A percentile compares a stretch with the other conserved stretches of the same genome.
Conservation (phyloP, 164 flowering plant genomes). For the Kingdonia uniflora region DNA sequence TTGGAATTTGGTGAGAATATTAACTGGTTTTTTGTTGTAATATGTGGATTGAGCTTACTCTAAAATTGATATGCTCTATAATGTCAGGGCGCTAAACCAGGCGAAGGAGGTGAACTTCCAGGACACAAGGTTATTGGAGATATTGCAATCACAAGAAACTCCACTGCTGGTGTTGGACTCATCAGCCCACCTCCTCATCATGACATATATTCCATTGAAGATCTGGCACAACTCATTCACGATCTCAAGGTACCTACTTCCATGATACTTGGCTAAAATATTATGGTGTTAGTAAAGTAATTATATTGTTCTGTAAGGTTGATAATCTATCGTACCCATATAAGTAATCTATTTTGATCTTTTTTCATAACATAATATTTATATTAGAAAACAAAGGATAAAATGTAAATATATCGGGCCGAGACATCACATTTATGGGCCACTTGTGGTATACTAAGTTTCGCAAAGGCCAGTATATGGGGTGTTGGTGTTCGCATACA, state of each 20-base stretch:
- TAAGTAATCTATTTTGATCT: too few species aligned
- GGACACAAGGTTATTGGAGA: slow-evolving; percentile 99
- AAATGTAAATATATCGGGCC: too few species aligned
- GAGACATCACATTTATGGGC: too few species aligned
- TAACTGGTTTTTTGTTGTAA: slow-evolving; percentile 13
- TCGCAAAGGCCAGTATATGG: too few species aligned
- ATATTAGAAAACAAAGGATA: too few species aligned
- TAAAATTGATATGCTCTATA: slow-evolving; percentile 11
- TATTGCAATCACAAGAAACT: slow-evolving; percentile 91
- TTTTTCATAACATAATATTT: too few species aligned
- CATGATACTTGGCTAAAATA: too few species aligned
- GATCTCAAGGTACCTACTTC: slow-evolving; percentile 73
- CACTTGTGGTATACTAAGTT: too few species aligned
- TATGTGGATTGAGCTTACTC: slow-evolving; percentile 3
- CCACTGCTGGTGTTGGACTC: slow-evolving; percentile 98
- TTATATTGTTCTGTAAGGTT: too few species aligned
- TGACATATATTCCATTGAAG: slow-evolving; percentile 99
- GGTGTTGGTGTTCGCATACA: too few species aligned
- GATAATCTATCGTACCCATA: too few species aligned
- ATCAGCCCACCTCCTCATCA: slow-evolving; percentile 99
- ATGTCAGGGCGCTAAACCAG: slow-evolving; percentile 98
- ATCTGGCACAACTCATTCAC: slow-evolving; percentile 93
- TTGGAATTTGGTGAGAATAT: slow-evolving; percentile 53
- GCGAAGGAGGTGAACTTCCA: slow-evolving; percentile 99
- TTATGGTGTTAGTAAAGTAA: too few species aligned